phyloP scores from a whole-genome alignment of 2,329 filamentous ascomycete genomes.

The Fusarium illudens region DNA sequence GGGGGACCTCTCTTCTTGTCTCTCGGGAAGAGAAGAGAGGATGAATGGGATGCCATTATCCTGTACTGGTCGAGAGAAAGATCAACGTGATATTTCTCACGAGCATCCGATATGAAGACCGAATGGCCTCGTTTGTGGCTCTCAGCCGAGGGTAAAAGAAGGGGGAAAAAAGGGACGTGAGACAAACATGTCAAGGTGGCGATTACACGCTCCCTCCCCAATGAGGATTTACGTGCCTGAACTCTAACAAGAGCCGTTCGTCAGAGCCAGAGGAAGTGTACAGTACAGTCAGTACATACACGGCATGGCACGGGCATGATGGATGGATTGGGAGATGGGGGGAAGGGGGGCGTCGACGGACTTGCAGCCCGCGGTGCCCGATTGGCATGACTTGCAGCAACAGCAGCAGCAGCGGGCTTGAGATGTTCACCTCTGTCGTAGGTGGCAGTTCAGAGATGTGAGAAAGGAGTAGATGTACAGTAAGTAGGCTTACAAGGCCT shows the following conservation, averaged over 20 bases:
- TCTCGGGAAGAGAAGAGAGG: not conserved
- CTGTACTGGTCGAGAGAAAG: not conserved
- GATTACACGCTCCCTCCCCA: not conserved
- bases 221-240: not conserved
- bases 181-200: constrained; percentile 1
- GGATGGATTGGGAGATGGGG: too few relatives aligned
- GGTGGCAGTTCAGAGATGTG: not conserved
- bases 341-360: too few relatives aligned
- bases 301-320: constrained; percentile 17
- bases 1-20: not conserved
- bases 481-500: not conserved
- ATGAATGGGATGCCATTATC: constrained; percentile 2
- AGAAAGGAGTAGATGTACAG: not conserved
- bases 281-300: too few relatives aligned
- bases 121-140: not conserved
- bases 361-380: too few relatives aligned
- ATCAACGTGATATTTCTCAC: not conserved
- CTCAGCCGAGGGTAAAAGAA: not conserved
- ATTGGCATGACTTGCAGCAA: too few relatives aligned
- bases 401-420: too few relatives aligned
- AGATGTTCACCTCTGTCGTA: not conserved
- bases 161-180: not conserved
- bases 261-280: too few relatives aligned
- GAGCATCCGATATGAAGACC: not conserved
- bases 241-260: not conserved